Base-by-base conservation (phyloP, 2,329 filamentous ascomycete genomes). In the Xylariaceae sp. region DNA sequence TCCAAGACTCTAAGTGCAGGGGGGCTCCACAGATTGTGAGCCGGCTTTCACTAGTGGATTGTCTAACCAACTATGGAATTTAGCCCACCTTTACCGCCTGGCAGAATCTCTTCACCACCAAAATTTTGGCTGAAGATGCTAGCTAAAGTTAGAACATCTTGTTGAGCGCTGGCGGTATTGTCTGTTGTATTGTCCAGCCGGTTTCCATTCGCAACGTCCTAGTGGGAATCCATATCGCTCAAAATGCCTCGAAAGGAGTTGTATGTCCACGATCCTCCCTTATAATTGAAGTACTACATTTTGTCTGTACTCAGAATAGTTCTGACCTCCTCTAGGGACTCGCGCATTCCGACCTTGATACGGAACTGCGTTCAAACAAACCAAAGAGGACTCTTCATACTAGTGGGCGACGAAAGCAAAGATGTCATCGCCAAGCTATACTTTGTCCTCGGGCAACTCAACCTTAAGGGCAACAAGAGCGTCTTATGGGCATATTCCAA, bases 401-500 rank as follows among this genome's bases (percentile, higher is more conserved):
- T 98, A 16, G 90, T 98, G 31, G 92, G 92, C 58, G 88, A 98
- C 64, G 40, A 47, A 24, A 81, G 88, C 51, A 98, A 98, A 65
- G 92, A 98, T 73, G 88, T 90, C 53, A 97, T 98, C 60, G 89
- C 97, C 51, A 81, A 96, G 60, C 74, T 89, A 43, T 89, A 97
- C 67, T 88, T 92, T 59, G 94, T 98, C 58, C 85, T 96, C 73
- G 84, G 89, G 35, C 85, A 79, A 53, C 82, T 85, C 59, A 87
- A 95, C 60, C 78, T 96, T 50, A 94, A 94, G 67, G 81, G 94
- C 63, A 94, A 92, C 69, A 97, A 97, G 65, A 92, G 86, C 9
- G 88, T 98, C 3, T 71, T 98, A 9, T 98, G 92, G 92, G 90
- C 92, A 14, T 98, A 98, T 71, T 97, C 97, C 74, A 94, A 94